These are phyloP conservation scores for Talaromyces trachyspermus DNA, from an alignment of 495 filamentous ascomycete species.

Conservation along the genomic window DNA sequence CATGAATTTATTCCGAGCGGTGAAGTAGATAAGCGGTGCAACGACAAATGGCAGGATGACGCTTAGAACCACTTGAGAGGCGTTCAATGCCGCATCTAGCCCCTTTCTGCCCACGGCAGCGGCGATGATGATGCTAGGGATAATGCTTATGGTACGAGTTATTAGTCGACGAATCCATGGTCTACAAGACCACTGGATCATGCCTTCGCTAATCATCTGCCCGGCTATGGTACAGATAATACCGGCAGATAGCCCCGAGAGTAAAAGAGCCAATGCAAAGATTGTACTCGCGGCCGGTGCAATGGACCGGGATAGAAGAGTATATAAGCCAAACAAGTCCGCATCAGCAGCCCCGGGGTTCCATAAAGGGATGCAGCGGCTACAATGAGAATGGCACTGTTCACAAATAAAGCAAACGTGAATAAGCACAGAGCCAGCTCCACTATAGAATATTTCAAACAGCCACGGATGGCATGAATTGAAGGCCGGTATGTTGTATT, in stretches of 20 bases:
- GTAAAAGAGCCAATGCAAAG: slow-evolving; percentile 68
- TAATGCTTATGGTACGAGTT: slow-evolving; percentile 67
- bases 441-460: slow-evolving; percentile 72
- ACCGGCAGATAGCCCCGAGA: slow-evolving; percentile 70
- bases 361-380: slow-evolving; percentile 70
- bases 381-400: slow-evolving; percentile 83
- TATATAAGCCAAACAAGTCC: slow-evolving; percentile 77
- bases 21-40: slow-evolving; percentile 83
- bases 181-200: slow-evolving; percentile 59
- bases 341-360: slow-evolving; percentile 50
- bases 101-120: slow-evolving; percentile 66
- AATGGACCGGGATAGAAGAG: slow-evolving; percentile 61
- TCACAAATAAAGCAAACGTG: slow-evolving; percentile 90
- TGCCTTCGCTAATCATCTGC: slow-evolving; percentile 77
- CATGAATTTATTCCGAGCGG: slow-evolving; percentile 76
- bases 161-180: slow-evolving; percentile 69
- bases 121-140: slow-evolving; percentile 75
- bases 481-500: slow-evolving; percentile 68
- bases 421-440: slow-evolving; percentile 74
- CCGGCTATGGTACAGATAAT: slow-evolving; percentile 81
- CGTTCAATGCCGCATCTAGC: slow-evolving; percentile 66
- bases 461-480: slow-evolving; percentile 66
- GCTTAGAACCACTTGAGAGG: slow-evolving; percentile 71
- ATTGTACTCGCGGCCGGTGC: slow-evolving; percentile 66
- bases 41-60: slow-evolving; percentile 75